Evolutionary conservation across 371 early-diverging fungal species (phyloP).

Genomic region (Conidiobolus incongruus): DNA sequence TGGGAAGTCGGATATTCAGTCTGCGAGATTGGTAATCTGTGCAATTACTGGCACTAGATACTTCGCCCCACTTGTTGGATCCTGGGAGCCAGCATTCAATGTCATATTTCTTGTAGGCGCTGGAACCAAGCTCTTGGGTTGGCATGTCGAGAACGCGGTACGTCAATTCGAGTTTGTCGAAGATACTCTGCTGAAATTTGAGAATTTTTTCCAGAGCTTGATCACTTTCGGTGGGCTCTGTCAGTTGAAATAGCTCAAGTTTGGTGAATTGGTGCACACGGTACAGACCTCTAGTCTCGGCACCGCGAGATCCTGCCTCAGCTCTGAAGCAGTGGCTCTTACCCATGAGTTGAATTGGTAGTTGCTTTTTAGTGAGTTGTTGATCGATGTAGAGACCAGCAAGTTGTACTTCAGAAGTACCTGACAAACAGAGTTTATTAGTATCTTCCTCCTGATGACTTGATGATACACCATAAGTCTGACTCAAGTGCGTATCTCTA

Average conservation of each 20-base stretch:
- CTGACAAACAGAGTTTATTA: conserved; percentile 39
- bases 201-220: conserved; percentile 42
- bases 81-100: conserved; percentile 95
- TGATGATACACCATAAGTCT: conserved; percentile 56
- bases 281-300: conserved; percentile 69
- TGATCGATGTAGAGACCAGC: conserved; percentile 59
- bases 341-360: conserved; percentile 54
- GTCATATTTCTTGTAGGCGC: conserved; percentile 77
- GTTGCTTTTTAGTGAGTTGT: conserved; percentile 20
- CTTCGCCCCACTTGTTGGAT: conserved; percentile 69
- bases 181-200: conserved; percentile 46
- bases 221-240: conserved; percentile 37
- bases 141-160: conserved; percentile 83
- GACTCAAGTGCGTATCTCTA: conserved; percentile 42
- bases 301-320: conserved; percentile 68
- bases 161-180: conserved; percentile 53
- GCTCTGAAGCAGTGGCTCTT: conserved; percentile 72
- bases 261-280: conserved; percentile 89
- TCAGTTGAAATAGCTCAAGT: conserved; percentile 71
- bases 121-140: conserved; percentile 75
- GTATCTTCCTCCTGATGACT: conserved; percentile 3
- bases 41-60: conserved; percentile 65
- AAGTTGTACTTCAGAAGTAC: conserved; percentile 83
- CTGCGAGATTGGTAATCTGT: conserved; percentile 71
- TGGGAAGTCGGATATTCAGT: conserved; percentile 34